phyloP scores from a whole-genome alignment of 768 basidiomycete species.

The Amyloporia xantha region DNA sequence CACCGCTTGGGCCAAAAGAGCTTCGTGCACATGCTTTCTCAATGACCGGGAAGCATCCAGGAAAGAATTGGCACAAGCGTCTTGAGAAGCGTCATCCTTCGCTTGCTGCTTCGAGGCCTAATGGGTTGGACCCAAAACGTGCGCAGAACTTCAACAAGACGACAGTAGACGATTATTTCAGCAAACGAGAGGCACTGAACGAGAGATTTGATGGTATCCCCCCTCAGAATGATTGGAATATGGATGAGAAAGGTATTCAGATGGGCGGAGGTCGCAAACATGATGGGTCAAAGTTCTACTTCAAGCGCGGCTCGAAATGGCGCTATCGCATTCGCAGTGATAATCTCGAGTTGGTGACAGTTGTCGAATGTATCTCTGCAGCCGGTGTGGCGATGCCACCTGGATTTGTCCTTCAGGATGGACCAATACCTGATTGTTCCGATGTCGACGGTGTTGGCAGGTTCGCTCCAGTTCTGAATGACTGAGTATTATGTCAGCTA shows the following conservation, averaged over 20 bases:
- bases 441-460: neutral
- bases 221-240: slow-evolving; percentile 8
- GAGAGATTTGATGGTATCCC: slow-evolving; percentile 7
- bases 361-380: slow-evolving; percentile 39
- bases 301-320: neutral
- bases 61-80: slow-evolving; percentile 11
- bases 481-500: neutral
- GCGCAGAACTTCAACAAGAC: slow-evolving; percentile 28
- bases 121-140: slow-evolving; percentile 28
- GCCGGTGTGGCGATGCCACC: slow-evolving; percentile 31
- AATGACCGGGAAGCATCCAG: neutral
- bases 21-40: slow-evolving; percentile 7
- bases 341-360: slow-evolving; percentile 37
- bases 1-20: slow-evolving; percentile 11
- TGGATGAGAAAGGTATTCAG: slow-evolving; percentile 20
- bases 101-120: slow-evolving; percentile 19
- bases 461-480: neutral
- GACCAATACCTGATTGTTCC: neutral
- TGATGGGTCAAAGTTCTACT: neutral
- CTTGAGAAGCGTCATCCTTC: slow-evolving; percentile 19
- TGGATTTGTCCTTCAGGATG: slow-evolving; percentile 30
- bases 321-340: slow-evolving; percentile 21
- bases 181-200: slow-evolving; percentile 4
- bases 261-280: slow-evolving; percentile 5
- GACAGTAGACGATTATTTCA: slow-evolving; percentile 9